phyloP scores from a whole-genome alignment of 768 basidiomycete genomes.

The Multifurca ochricompacta region DNA sequence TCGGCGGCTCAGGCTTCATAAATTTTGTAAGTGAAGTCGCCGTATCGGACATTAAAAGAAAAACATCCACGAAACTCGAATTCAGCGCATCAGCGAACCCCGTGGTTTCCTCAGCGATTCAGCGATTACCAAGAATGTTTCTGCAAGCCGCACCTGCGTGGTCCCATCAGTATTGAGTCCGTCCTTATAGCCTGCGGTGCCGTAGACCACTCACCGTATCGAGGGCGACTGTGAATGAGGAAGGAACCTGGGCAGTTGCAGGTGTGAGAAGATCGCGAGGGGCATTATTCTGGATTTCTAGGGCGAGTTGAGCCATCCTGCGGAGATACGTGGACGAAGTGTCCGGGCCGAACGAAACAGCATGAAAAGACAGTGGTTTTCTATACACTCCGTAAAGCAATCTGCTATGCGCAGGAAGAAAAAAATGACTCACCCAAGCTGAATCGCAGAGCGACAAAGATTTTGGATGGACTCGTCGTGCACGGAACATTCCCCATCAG shows the following conservation, averaged over 20 bases:
- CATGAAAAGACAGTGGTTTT: slow-evolving; percentile 48
- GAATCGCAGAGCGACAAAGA: slow-evolving; percentile 35
- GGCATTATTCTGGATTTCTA: slow-evolving; percentile 37
- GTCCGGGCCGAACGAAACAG: slow-evolving; percentile 47
- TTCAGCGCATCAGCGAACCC: slow-evolving; percentile 36
- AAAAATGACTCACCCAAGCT: slow-evolving; percentile 33
- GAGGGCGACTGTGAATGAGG: slow-evolving; percentile 38
- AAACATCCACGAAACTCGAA: no score
- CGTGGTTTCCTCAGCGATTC: slow-evolving; percentile 50
- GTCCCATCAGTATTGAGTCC: neutral
- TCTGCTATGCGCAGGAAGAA: neutral
- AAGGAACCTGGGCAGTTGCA: neutral
- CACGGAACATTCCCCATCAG: slow-evolving; percentile 38
- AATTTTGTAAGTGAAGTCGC: no score
- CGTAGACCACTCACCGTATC: neutral
- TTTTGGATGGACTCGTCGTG: slow-evolving; percentile 34
- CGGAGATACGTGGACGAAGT: slow-evolving; percentile 28
- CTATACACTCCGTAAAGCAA: slow-evolving; percentile 25
- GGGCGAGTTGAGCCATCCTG: slow-evolving; percentile 46
- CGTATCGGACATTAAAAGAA: no score
- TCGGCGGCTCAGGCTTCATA: no score
- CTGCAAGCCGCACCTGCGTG: slow-evolving; percentile 41
- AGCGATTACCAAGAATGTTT: slow-evolving; percentile 52
- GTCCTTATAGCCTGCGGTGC: neutral
- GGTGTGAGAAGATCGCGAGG: slow-evolving; percentile 31